Conservation (phyloP, 176 grass and related monocot genomes). For the Tillandsia fasciculata region DNA sequence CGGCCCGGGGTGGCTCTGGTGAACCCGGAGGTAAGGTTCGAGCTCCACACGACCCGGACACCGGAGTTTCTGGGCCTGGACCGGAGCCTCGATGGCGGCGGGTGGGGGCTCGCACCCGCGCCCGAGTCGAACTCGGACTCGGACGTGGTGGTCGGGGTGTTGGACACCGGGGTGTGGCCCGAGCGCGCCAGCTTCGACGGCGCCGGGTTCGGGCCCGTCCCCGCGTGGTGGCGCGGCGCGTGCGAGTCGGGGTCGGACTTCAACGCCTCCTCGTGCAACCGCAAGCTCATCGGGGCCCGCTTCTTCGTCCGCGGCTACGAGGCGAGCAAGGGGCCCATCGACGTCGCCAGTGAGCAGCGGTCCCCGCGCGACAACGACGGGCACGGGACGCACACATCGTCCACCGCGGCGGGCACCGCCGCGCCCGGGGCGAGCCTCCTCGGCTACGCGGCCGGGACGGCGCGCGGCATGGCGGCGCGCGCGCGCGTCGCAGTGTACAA, state of each 20-base stretch:
- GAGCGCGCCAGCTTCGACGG: conserved; percentile 78
- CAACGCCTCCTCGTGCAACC: conserved; percentile 60
- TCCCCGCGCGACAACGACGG: conserved; percentile 91
- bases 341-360: conserved; percentile 56
- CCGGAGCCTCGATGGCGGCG: not conserved
- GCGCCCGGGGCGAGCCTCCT: conserved; percentile 48
- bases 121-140: conserved; percentile 35
- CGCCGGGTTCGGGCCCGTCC: conserved; percentile 51
- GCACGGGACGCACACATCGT: conserved; percentile 85
- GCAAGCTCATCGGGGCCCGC: conserved; percentile 73
- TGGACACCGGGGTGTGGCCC: conserved; percentile 93
- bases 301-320: conserved; percentile 75
- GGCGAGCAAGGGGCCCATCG: conserved; percentile 70
- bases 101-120: conserved; percentile 8
- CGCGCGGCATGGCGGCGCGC: conserved; percentile 69
- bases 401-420: conserved; percentile 58
- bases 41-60: conserved; percentile 86
- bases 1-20: conserved; percentile 59
- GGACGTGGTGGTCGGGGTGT: conserved; percentile 71
- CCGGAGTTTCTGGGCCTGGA: conserved; percentile 71
- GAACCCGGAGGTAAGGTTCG: conserved; percentile 70
- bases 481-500: conserved; percentile 77
- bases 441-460: conserved; percentile 62
- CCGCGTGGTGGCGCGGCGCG: conserved; percentile 64
- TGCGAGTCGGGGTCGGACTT: conserved; percentile 77